Conservation (phyloP, 179 eudicot species). For the Vitellaria paradoxa region DNA sequence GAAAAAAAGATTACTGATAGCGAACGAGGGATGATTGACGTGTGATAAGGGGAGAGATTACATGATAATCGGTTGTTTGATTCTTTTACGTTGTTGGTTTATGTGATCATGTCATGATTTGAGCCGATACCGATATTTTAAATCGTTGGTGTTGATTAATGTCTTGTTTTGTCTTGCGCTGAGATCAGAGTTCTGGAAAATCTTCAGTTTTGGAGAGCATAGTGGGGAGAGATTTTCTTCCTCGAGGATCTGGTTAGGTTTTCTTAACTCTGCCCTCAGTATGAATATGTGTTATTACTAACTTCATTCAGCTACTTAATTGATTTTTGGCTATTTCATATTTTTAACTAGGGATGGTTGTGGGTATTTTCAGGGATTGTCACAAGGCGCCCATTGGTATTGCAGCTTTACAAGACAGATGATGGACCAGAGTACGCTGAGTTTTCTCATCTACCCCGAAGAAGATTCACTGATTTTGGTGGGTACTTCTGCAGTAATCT, state of each 20-base stretch:
- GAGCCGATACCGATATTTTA: not conserved
- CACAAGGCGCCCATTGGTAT: conserved; percentile 75
- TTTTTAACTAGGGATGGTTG: not conserved
- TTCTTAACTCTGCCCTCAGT: not conserved
- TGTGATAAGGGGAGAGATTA: no score
- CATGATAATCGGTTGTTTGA: not conserved
- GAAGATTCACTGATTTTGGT: conserved; percentile 71
- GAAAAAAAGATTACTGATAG: no score
- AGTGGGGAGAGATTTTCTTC: conserved; percentile 89
- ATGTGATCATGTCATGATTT: not conserved
- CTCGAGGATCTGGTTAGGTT: conserved; percentile 80
- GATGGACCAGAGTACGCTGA: conserved; percentile 75
- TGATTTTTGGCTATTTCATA: not conserved
- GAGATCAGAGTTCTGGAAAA: conserved; percentile 84
- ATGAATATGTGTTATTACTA: not conserved
- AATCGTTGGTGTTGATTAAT: conserved; percentile 3
- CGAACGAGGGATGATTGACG: no score
- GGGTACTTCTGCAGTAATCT: conserved; percentile 6
- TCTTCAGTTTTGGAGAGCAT: conserved; percentile 90
- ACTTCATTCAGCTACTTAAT: not conserved
- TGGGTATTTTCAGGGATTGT: conserved; percentile 50
- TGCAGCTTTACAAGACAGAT: conserved; percentile 73
- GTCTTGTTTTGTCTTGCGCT: conserved; percentile 8
- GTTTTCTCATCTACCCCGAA: conserved; percentile 66
- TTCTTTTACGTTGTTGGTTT: not conserved